These are phyloP conservation scores for Pythium pectinolyticum DNA, from an alignment of 352 stramenopile species.

Conservation along the genomic window DNA sequence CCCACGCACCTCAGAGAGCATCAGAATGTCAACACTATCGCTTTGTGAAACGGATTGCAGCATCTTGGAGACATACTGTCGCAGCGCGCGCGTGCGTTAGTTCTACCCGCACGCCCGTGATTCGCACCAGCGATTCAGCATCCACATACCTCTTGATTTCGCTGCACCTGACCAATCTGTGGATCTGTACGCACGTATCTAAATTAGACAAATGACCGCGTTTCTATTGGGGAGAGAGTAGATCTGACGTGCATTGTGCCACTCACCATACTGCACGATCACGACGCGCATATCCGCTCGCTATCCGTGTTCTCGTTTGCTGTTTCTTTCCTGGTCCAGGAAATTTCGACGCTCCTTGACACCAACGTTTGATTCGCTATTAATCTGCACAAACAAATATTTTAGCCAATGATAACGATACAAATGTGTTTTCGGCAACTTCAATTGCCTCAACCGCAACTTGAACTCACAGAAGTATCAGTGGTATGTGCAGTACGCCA, in stretches of 20 bases:
- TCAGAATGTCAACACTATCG: constrained; percentile 66
- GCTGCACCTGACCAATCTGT: constrained; percentile 60
- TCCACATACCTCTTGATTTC: constrained; percentile 62
- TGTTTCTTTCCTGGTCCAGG: not conserved
- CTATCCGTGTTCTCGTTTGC: not conserved
- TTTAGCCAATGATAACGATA: not conserved
- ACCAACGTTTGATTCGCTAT: not conserved
- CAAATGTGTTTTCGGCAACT: not conserved
- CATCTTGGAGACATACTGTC: constrained; percentile 70
- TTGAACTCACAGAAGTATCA: too few species aligned
- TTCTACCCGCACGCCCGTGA: too few species aligned
- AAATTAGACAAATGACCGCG: not conserved
- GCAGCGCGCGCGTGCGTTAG: too few species aligned
- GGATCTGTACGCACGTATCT: constrained; percentile 39
- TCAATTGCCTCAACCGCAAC: not conserved
- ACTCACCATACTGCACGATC: constrained; percentile 81
- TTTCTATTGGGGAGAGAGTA: too few species aligned
- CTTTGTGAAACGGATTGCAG: constrained; percentile 42
- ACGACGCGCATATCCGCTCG: constrained; percentile 50
- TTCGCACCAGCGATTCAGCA: too few species aligned
- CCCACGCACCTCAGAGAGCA: constrained; percentile 67
- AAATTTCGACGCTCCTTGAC: not conserved
- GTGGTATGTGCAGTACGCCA: too few species aligned
- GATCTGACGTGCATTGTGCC: too few species aligned
- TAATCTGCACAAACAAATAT: not conserved